Base-by-base conservation (phyloP, 2,329 filamentous ascomycete species). In the Zymoseptoria ardabiliae region DNA sequence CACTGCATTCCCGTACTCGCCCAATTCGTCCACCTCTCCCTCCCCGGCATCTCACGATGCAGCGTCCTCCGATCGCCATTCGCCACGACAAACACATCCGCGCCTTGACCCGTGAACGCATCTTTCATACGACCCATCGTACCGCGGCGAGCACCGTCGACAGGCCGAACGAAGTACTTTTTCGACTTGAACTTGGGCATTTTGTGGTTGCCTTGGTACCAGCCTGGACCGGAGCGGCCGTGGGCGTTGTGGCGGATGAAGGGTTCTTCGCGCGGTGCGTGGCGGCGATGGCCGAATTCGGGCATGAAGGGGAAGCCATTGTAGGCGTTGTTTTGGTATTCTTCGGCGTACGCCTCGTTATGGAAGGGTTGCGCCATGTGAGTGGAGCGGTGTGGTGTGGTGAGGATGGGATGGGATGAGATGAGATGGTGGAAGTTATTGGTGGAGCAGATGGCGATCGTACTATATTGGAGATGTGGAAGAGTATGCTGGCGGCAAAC, bases 51-150 rank as follows among this genome's bases (percentile, higher is more conserved):
- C 57, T 77, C 73, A 49, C 69, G 60, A 63, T 74, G 70, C 57
- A 75, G 68, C 30, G 75, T 75, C 22, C 67, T 66, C 58, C 68
- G 72, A 56, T 75, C 71, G 23, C 73, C 73, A 54, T 68, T 73
- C 49, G 72, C 71, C 2, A 73, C 68, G n/a, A 79, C 66, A 62
- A 75, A 77, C 45, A 80, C 76, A 57, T 80, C 78, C 1, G 78
- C 75, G 3, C 78, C 78, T 59, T 74, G 70, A 55, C 71, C 69
- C 2, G 65, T 68, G 22, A 78, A 45, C 19, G 75, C 72, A 56
- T 81, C 78, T 61, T 76, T 78, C 57, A 76, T 62, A 17, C 78
- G 69, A 9, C 77, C 75, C 60, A 69, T 67, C 2, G 63, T 68
- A 0, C 71, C 71, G 1, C 68, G 66, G 19, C 73, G 70, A 49